A percentile compares a stretch with the other conserved stretches of the same genome.
Evolutionary conservation across 2,329 filamentous ascomycete genomes (phyloP).

Genomic region (Diaporthe eres): DNA sequence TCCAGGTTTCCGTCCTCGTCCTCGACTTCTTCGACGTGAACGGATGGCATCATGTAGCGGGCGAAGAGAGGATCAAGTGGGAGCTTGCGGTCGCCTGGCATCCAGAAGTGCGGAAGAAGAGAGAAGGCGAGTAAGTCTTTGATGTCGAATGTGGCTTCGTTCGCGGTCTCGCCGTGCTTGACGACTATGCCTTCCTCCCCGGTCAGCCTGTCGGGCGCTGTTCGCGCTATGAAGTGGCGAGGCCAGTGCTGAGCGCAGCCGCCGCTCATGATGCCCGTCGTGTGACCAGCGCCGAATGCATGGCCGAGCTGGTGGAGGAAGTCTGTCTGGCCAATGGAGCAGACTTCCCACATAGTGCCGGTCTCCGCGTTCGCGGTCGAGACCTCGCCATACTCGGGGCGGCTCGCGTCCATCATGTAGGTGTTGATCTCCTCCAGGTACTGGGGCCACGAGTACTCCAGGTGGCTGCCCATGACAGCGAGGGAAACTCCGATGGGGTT

Average conservation of each 20-base stretch:
- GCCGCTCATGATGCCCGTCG: neutral
- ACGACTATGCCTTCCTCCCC: neutral
- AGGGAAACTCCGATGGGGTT: neutral
- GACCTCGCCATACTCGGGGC: neutral
- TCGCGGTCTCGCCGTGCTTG: neutral
- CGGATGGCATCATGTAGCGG: neutral
- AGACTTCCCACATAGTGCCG: neutral
- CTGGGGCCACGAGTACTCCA: neutral
- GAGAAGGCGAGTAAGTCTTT: neutral
- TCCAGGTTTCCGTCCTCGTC: neutral
- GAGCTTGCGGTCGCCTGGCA: neutral
- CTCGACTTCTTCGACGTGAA: neutral
- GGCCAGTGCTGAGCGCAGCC: neutral
- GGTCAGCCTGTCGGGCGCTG: neutral
- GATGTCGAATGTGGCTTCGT: neutral
- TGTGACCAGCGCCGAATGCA: neutral
- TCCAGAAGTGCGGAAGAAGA: neutral
- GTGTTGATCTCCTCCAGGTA: neutral
- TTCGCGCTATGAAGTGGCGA: neutral
- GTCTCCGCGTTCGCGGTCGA: no score
- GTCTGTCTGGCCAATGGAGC: neutral
- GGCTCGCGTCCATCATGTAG: neutral
- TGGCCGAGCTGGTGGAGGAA: slow-evolving; percentile 16
- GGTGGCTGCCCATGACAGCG: neutral
- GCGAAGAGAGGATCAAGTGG: neutral